phyloP scores from a whole-genome alignment of 169 alveolate species.

The Fabrea salina region DNA sequence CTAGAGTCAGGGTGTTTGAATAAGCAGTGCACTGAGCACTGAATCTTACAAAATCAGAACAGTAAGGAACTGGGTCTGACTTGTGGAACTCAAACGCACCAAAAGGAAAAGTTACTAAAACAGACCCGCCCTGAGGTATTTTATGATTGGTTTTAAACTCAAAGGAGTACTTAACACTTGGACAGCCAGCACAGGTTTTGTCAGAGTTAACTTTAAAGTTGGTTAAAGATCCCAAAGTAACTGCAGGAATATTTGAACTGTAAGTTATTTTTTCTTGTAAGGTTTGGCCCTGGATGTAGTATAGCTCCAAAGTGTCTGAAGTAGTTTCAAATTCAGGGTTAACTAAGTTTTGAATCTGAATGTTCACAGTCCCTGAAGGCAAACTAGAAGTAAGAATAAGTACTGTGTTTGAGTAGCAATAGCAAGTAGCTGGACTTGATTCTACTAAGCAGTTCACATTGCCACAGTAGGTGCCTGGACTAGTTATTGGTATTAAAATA shows the following conservation, averaged over 20 bases:
- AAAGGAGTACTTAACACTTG: constrained; percentile 12
- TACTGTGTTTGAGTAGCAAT: constrained; percentile 27
- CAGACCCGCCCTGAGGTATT: constrained; percentile 19
- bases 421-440: background rate
- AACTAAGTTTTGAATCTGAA: too few species aligned
- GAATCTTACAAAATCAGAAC: background rate
- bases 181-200: background rate
- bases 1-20: constrained; percentile 7
- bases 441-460: constrained; percentile 24
- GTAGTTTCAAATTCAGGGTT: background rate
- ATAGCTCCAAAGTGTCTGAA: background rate
- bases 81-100: constrained; percentile 18
- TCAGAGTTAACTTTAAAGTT: background rate
- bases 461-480: too few species aligned
- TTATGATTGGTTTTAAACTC: background rate
- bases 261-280: background rate
- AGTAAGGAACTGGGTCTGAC: constrained; percentile 6
- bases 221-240: constrained; percentile 3
- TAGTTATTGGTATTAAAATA: constrained; percentile 1
- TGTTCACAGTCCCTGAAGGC: too few species aligned
- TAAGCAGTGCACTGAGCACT: background rate
- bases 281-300: background rate
- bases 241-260: background rate
- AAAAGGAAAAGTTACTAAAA: background rate
- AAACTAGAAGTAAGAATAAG: background rate